Percentiles rank a stretch among this genome's conserved stretches.
These are phyloP conservation scores for Leptographium flavum DNA, from an alignment of 2,329 filamentous ascomycete genomes.

Conservation along the genomic window DNA sequence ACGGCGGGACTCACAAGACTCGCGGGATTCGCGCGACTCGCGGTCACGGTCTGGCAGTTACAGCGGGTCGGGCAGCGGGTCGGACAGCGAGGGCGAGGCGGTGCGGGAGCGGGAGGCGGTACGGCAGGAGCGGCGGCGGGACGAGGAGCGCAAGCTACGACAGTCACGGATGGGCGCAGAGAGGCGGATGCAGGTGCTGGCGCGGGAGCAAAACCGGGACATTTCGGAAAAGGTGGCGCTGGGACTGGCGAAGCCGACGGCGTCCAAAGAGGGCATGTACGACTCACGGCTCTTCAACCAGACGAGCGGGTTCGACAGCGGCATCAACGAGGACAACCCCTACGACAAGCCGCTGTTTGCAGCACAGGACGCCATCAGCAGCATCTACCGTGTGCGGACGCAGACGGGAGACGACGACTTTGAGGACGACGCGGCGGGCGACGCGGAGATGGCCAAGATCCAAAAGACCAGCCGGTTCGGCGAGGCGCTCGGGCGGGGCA, in stretches of 20 bases:
- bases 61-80: conserved; percentile 20
- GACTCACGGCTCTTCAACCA: conserved; percentile 94
- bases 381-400: conserved; percentile 75
- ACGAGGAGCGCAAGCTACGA: conserved; percentile 78
- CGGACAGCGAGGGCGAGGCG: conserved; percentile 48
- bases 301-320: conserved; percentile 74
- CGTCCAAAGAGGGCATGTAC: conserved; percentile 88
- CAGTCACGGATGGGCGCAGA: conserved; percentile 95
- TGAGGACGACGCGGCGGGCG: conserved; percentile 64
- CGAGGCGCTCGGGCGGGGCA: conserved; percentile 77
- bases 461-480: conserved; percentile 71
- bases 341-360: conserved; percentile 97
- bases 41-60: conserved; percentile 24
- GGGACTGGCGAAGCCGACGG: conserved; percentile 86
- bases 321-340: conserved; percentile 93
- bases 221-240: conserved; percentile 95
- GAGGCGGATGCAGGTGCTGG: conserved; percentile 80
- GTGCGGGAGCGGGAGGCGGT: conserved; percentile 63
- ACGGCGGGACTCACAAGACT: too few relatives aligned
- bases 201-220: conserved; percentile 88
- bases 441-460: conserved; percentile 75
- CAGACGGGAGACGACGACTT: conserved; percentile 63
- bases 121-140: conserved; percentile 62
- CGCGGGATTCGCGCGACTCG: conserved; percentile 13
- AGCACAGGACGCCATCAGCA: conserved; percentile 85